Evolutionary conservation across 1,284 basidiomycete species (phyloP), one percentile per base, ranked within the genome.

Genomic region (Porodaedalea pini): DNA sequence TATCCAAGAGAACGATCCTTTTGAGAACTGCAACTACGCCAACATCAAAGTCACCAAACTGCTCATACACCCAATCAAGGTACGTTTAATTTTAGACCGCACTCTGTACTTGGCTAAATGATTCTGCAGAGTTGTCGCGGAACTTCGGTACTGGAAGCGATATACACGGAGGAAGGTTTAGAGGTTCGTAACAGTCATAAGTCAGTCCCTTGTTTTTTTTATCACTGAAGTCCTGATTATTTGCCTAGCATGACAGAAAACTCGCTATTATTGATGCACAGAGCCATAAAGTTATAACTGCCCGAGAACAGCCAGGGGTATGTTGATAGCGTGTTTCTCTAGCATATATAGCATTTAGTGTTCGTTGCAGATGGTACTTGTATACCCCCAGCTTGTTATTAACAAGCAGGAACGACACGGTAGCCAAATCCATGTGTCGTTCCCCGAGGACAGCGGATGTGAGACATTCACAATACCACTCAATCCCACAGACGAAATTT

Each of bases 1-100:
- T 31, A 31, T 27, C 25, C 15, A 49, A 21, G 44, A 48, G 4
- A 29, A 19, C 17, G 56, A 53, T 19, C 36, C 44, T 17, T 25
- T 58, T 39, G 34, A 41, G 32, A 51, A 55, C 3, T 54, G 47
- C 27, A 39, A 59, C 37, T 51, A 48, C 15, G n/a, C 31, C 7
- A 53, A 56, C 47, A 45, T 61, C 7, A 54, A 56, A 49, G 79
- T 88, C 11, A 76, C 81, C 0, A 83, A 81, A 68, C 75, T 88
- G 19, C 65, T 86, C 36, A 67, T 88, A 1, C 85, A 88, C 64
- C 86, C 86, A 25, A 84, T 88, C 71, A 88, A 88, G 71, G 80
- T 79, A 61, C 19, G 65, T 57, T 7, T n/a, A n/a, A 11, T 3
- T 32, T 21, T 54, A 4, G 23, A 8, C n/a, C 2, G 21, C 53